Conservation (phyloP, 2,329 filamentous ascomycete species). For the Colletotrichum siamense region DNA sequence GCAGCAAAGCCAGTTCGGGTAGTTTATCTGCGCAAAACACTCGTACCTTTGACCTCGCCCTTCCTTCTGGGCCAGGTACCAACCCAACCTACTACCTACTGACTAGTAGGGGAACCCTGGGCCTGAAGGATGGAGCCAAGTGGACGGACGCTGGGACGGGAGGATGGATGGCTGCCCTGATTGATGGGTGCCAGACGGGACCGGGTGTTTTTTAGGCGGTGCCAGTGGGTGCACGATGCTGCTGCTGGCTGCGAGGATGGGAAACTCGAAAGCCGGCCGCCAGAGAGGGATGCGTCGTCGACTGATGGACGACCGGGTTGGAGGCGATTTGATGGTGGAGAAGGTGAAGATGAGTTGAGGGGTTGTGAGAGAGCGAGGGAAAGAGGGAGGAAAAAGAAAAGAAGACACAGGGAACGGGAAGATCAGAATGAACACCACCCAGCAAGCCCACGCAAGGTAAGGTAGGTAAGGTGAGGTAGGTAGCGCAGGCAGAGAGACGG, state of each 20-base stretch:
- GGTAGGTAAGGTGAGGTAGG: background rate
- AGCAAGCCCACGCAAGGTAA: background rate
- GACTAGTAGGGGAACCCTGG: background rate
- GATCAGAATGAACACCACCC: conserved; percentile 18
- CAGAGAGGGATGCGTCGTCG: background rate
- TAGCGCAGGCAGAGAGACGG: background rate
- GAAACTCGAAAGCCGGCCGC: background rate
- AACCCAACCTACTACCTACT: background rate
- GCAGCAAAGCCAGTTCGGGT: background rate
- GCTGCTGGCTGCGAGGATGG: background rate
- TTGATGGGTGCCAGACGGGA: conserved; percentile 2
- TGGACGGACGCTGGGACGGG: conserved; percentile 1
- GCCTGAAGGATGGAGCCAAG: background rate
- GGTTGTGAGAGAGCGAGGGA: conserved; percentile 32
- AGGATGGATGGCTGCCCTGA: conserved; percentile 9
- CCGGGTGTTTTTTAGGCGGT: background rate
- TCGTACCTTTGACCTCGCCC: background rate
- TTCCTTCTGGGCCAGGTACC: background rate
- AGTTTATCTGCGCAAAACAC: background rate
- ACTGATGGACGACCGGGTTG: background rate
- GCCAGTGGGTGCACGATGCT: background rate
- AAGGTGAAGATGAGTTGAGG: conserved; percentile 1
- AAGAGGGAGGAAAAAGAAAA: conserved; percentile 24
- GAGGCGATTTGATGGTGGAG: background rate
- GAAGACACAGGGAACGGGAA: conserved; percentile 32